These are phyloP conservation scores for Zizania latifolia DNA, from an alignment of 176 grass and related monocot species.

Conservation along the genomic window DNA sequence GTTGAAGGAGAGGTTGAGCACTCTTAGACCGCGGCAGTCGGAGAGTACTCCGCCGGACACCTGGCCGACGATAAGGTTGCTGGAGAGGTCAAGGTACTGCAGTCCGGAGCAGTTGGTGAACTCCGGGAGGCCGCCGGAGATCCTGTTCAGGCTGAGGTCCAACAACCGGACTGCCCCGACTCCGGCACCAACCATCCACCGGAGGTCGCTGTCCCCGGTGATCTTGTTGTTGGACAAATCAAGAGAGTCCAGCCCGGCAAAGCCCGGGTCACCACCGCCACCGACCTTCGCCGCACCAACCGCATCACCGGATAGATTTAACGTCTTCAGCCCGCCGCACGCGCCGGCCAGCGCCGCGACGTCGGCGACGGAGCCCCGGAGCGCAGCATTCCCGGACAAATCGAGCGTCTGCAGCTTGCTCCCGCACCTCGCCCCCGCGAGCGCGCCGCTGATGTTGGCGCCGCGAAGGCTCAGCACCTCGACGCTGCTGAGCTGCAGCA, in stretches of 20 bases:
- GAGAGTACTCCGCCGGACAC: conserved; percentile 38
- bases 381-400: conserved; percentile 64
- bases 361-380: conserved; percentile 68
- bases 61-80: conserved; percentile 52
- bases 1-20: conserved; percentile 82
- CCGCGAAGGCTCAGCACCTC: conserved; percentile 58
- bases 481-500: conserved; percentile 51
- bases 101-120: conserved; percentile 72
- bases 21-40: conserved; percentile 36
- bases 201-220: conserved; percentile 45
- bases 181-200: conserved; percentile 47
- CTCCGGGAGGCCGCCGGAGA: conserved; percentile 47
- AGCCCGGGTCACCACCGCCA: background rate
- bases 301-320: conserved; percentile 68
- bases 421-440: conserved; percentile 46
- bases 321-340: conserved; percentile 35
- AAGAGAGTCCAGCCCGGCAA: conserved; percentile 43
- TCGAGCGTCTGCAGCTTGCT: conserved; percentile 49
- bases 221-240: conserved; percentile 81
- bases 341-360: conserved; percentile 38
- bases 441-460: conserved; percentile 61
- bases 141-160: conserved; percentile 58
- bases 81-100: conserved; percentile 78
- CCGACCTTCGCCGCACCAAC: conserved; percentile 30
- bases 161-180: conserved; percentile 49